Conservation (phyloP, 192 early-diverging fungal species). For the Gigaspora rosea region DNA sequence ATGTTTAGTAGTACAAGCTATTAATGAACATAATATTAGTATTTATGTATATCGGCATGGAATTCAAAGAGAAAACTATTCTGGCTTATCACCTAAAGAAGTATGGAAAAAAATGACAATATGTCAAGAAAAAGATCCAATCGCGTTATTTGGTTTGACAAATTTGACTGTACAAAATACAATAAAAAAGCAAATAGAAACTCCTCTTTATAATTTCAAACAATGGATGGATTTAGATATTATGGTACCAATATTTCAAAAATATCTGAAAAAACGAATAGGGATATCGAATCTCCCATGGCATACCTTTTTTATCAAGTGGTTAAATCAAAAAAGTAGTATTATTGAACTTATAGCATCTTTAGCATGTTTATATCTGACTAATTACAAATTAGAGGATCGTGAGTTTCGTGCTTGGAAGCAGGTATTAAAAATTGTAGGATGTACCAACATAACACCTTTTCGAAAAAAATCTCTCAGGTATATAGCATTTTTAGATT, state of each 20-base stretch:
- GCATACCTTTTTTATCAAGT: not conserved
- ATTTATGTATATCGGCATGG: not conserved
- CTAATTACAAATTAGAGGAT: not conserved
- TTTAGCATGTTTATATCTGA: not conserved
- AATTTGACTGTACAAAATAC: not conserved
- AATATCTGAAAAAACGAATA: constrained; percentile 7
- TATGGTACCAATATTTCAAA: constrained; percentile 3
- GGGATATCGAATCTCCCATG: not conserved
- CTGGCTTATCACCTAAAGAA: not conserved
- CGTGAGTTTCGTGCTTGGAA: constrained; percentile 10
- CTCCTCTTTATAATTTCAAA: not conserved
- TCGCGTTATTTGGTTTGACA: not conserved
- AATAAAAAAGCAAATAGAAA: not conserved
- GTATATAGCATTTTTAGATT: not conserved
- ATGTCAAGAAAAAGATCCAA: not conserved
- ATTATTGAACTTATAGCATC: not conserved
- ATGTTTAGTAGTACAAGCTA: constrained; percentile 5
- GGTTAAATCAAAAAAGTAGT: constrained; percentile 2
- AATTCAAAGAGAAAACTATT: not conserved
- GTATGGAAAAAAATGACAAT: not conserved
- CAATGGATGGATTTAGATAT: constrained; percentile 1
- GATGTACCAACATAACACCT: constrained; percentile 10
- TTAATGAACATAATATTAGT: not conserved
- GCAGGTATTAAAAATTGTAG: not conserved
- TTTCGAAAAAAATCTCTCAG: not conserved